phyloP scores from a whole-genome alignment of 2,329 filamentous ascomycete genomes.

The Emericellopsis cladophorae region DNA sequence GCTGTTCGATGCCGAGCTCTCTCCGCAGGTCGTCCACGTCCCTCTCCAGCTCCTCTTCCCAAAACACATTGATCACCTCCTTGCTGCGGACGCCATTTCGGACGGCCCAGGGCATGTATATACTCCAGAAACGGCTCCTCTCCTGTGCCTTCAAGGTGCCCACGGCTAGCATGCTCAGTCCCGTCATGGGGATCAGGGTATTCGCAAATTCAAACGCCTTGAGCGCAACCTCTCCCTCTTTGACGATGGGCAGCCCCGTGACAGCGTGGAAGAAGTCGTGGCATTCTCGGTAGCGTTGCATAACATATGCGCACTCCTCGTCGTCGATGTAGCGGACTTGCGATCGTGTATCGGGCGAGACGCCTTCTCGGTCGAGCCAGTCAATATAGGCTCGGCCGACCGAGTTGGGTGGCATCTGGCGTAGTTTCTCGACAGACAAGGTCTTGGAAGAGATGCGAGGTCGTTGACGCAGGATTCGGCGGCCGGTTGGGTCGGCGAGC shows the following conservation, averaged over 20 bases:
- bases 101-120: slow-evolving; percentile 85
- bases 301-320: slow-evolving; percentile 92
- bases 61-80: slow-evolving; percentile 91
- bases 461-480: slow-evolving; percentile 79
- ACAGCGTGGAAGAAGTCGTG: slow-evolving; percentile 98
- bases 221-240: slow-evolving; percentile 95
- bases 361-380: slow-evolving; percentile 91
- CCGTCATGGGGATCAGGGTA: slow-evolving; percentile 90
- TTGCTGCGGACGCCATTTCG: slow-evolving; percentile 64
- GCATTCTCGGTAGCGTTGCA: slow-evolving; percentile 94
- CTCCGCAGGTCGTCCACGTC: slow-evolving; percentile 65
- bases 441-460: slow-evolving; percentile 76
- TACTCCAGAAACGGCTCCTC: slow-evolving; percentile 57
- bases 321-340: slow-evolving; percentile 85
- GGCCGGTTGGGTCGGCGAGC: slow-evolving; percentile 72
- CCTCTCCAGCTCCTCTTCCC: slow-evolving; percentile 86
- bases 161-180: slow-evolving; percentile 71
- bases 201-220: slow-evolving; percentile 98
- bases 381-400: slow-evolving; percentile 73
- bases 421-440: slow-evolving; percentile 54
- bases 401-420: slow-evolving; percentile 56
- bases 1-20: slow-evolving; percentile 74
- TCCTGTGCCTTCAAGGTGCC: slow-evolving; percentile 77
- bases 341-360: slow-evolving; percentile 79
- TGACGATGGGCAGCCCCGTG: slow-evolving; percentile 76